phyloP scores from a whole-genome alignment of 495 filamentous ascomycete species.

The Aspergillus carlsbadensis region DNA sequence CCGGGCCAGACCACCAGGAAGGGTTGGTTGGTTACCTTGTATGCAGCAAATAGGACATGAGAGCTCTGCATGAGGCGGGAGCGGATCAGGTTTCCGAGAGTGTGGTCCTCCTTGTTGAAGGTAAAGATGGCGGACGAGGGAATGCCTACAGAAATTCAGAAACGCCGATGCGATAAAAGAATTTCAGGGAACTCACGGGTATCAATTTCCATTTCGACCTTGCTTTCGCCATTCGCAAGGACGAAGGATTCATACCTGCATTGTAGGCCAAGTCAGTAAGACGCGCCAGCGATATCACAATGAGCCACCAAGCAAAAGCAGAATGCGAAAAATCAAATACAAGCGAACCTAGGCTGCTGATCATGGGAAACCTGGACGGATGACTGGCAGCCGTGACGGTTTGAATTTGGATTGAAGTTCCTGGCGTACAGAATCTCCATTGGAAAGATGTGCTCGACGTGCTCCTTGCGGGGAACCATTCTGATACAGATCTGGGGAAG shows the following conservation, averaged over 20 bases:
- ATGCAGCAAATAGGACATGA: conserved; percentile 82
- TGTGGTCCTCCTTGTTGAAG: conserved; percentile 97
- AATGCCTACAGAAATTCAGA: conserved; percentile 54
- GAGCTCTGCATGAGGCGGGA: conserved; percentile 74
- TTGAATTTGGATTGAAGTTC: conserved; percentile 3
- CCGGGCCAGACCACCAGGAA: neutral
- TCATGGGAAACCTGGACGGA: conserved; percentile 25
- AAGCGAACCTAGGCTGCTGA: conserved; percentile 26
- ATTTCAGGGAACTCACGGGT: conserved; percentile 62
- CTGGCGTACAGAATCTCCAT: conserved; percentile 21
- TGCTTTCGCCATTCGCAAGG: conserved; percentile 83
- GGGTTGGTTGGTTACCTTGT: conserved; percentile 63
- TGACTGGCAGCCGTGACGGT: conserved; percentile 21
- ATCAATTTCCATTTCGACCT: conserved; percentile 80
- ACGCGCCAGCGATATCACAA: conserved; percentile 1
- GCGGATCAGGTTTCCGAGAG: conserved; percentile 84
- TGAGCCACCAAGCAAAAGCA: too few relatives aligned
- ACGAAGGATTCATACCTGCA: conserved; percentile 88
- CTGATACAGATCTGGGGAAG: neutral
- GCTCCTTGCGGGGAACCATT: conserved; percentile 11
- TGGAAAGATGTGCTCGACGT: conserved; percentile 17
- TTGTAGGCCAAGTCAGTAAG: conserved; percentile 18
- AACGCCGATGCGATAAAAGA: conserved; percentile 11
- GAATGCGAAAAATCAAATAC: neutral
- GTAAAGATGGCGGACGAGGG: conserved; percentile 83